These are phyloP conservation scores for Colletotrichum sp. DNA, from an alignment of 2,329 filamentous ascomycete genomes.

Conservation along the genomic window DNA sequence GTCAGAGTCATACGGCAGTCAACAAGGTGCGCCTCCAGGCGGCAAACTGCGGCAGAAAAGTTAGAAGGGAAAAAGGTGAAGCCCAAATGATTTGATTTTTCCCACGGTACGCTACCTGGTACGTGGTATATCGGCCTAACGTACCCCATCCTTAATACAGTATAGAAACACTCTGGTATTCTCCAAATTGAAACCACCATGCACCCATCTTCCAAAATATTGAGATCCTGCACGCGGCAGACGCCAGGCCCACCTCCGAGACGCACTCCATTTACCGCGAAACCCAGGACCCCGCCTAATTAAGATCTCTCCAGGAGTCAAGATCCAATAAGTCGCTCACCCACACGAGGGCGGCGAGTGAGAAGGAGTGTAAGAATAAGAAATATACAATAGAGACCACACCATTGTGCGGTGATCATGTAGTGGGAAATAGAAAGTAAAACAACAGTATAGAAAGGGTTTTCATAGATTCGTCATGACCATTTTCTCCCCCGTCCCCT, in stretches of 20 bases:
- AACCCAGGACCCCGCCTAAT: constrained; percentile 2
- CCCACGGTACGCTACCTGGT: not conserved
- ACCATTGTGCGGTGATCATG: not conserved
- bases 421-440: not conserved
- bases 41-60: too few species aligned
- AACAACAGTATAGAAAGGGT: not conserved
- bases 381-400: constrained; percentile 11
- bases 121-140: constrained; percentile 13
- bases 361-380: not conserved
- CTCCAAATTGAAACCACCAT: not conserved
- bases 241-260: constrained; percentile 19
- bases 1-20: too few species aligned
- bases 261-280: not conserved
- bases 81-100: constrained; percentile 4
- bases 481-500: not conserved
- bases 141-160: not conserved
- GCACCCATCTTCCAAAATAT: not conserved
- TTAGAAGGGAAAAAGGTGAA: not conserved
- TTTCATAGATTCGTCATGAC: constrained; percentile 21
- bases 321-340: not conserved
- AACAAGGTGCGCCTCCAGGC: too few species aligned
- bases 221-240: constrained; percentile 1
- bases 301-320: constrained; percentile 19
- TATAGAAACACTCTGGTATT: constrained; percentile 15
- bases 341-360: not conserved